These are phyloP conservation scores for Corynascus novoguineensis DNA, from an alignment of 495 filamentous ascomycete genomes.

Conservation along the genomic window DNA sequence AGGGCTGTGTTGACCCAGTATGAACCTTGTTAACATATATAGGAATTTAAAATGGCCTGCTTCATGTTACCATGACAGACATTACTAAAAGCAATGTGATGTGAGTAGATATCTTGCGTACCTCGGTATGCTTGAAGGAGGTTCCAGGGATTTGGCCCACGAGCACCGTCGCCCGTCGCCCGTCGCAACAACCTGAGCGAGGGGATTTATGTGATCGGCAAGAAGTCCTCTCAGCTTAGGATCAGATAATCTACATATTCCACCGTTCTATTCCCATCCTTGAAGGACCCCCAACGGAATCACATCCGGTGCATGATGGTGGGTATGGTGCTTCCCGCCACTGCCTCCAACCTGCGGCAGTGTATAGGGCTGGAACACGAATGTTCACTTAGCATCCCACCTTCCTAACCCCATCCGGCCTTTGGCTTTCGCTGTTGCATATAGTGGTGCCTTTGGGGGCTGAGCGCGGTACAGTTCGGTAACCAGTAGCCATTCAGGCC, in stretches of 20 bases:
- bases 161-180: no score
- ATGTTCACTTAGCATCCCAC: background rate
- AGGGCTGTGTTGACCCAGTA: no score
- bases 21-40: no score
- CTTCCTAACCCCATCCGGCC: background rate
- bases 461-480: background rate
- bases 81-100: no score
- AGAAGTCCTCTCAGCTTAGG: no score
- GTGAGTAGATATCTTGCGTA: no score
- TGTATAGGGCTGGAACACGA: background rate
- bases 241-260: background rate
- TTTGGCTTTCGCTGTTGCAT: background rate
- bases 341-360: background rate
- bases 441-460: background rate
- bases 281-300: background rate
- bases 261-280: background rate
- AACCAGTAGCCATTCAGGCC: background rate
- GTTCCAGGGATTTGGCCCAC: no score
- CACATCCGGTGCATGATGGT: slow-evolving; percentile 5
- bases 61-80: no score
- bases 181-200: no score
- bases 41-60: no score
- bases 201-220: no score
- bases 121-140: no score
- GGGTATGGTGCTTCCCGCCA: background rate